phyloP scores from a whole-genome alignment of 306 rosid genomes.

The Benincasa hispida region DNA sequence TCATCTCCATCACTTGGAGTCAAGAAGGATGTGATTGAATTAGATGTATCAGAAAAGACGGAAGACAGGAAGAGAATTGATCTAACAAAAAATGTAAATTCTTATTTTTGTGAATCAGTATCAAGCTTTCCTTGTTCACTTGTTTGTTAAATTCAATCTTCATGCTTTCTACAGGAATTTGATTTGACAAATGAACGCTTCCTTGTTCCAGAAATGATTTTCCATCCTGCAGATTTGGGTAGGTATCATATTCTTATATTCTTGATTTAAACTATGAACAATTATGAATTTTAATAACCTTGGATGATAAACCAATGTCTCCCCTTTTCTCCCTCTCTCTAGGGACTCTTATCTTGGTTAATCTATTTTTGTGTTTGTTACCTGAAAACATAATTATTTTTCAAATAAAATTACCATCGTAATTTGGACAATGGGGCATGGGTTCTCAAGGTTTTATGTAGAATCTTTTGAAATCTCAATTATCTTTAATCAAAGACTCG shows the following conservation, averaged over 20 bases:
- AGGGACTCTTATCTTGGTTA: neutral
- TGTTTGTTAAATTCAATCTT: neutral
- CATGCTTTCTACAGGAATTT: constrained; percentile 46
- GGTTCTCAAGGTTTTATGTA: neutral
- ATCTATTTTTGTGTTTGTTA: neutral
- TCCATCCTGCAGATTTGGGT: constrained; percentile 95
- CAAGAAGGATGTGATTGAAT: constrained; percentile 13
- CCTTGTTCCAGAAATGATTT: constrained; percentile 94
- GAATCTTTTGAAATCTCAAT: neutral
- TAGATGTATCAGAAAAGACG: constrained; percentile 20
- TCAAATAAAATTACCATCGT: neutral
- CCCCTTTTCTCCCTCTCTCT: neutral
- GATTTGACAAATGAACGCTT: constrained; percentile 90
- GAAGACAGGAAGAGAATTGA: constrained; percentile 47
- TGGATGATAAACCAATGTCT: neutral
- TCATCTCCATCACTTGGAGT: constrained; percentile 8
- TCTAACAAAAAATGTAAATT: constrained; percentile 58
- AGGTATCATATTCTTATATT: constrained; percentile 7
- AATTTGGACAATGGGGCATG: neutral
- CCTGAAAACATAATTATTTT: neutral
- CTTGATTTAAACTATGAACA: neutral
- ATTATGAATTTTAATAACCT: neutral
- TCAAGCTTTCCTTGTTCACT: neutral
- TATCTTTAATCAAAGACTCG: neutral
- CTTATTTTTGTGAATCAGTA: neutral